A percentile compares a stretch with the other conserved stretches of the same genome.
These are phyloP conservation scores for Calonectria multiphialidica DNA, from an alignment of 2,329 filamentous ascomycete species.

Conservation along the genomic window DNA sequence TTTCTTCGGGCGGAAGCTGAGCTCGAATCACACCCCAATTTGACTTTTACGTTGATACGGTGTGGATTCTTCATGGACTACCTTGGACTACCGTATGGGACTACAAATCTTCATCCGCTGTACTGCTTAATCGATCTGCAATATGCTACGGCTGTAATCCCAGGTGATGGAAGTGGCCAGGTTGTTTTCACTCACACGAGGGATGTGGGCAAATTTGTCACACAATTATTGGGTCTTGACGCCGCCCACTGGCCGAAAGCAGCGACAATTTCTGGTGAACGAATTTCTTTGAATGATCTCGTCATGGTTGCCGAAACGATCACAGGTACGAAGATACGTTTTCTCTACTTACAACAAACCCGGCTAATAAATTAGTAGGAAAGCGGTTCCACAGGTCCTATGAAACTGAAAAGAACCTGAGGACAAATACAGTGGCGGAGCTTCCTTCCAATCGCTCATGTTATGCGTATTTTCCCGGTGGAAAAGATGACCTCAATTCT, in stretches of 20 bases:
- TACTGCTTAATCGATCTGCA: neutral
- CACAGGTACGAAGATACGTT: neutral
- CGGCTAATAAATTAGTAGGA: neutral
- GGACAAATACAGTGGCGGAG: neutral
- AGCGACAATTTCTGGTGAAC: neutral
- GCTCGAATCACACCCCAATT: neutral
- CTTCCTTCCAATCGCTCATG: neutral
- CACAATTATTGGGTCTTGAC: neutral
- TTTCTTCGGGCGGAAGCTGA: neutral
- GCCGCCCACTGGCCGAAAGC: neutral
- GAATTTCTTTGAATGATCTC: neutral
- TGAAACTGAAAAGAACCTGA: neutral
- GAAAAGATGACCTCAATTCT: neutral
- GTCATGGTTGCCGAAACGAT: neutral
- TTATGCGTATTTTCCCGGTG: neutral
- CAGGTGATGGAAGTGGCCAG: neutral
- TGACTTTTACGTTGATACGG: neutral
- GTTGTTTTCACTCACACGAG: neutral
- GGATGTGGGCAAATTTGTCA: neutral
- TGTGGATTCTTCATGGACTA: neutral
- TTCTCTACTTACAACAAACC: neutral
- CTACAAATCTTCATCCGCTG: neutral
- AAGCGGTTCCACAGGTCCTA: neutral
- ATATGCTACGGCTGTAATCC: neutral
- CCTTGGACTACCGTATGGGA: neutral